Evolutionary conservation across 2,329 filamentous ascomycete genomes (phyloP).

Genomic region (Coleophoma cylindrospora): DNA sequence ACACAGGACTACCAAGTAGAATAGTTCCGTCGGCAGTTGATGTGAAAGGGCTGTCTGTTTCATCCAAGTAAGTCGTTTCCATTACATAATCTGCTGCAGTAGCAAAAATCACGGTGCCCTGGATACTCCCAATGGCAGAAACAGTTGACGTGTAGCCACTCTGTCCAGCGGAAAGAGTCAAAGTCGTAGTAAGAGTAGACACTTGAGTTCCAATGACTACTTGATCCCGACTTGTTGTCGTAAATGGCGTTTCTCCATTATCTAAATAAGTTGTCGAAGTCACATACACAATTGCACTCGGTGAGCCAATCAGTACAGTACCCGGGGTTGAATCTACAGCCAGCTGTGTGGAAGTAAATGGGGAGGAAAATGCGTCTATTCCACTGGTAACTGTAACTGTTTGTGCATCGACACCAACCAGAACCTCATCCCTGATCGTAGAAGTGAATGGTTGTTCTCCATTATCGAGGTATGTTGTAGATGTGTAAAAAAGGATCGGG

Average conservation of each 20-base stretch:
- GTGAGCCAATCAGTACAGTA: neutral
- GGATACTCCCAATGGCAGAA: neutral
- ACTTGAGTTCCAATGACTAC: neutral
- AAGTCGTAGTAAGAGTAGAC: neutral
- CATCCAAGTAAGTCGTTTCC: neutral
- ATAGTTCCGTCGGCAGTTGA: neutral
- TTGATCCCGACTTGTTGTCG: neutral
- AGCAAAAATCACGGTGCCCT: neutral
- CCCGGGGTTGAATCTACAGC: neutral
- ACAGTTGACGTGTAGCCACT: neutral
- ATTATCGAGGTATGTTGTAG: neutral
- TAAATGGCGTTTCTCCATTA: neutral
- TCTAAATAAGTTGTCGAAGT: neutral
- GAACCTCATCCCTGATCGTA: neutral
- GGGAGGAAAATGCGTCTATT: neutral
- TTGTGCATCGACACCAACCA: neutral
- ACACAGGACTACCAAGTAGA: neutral
- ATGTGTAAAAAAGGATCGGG: neutral
- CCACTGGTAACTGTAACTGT: neutral
- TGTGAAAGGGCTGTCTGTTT: neutral
- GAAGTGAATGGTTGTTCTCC: neutral
- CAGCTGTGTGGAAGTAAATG: neutral
- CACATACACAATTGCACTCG: neutral
- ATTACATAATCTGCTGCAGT: neutral
- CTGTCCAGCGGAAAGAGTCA: neutral